Base-by-base conservation (phyloP, 2,329 filamentous ascomycete genomes). In the Penicillium italicum region DNA sequence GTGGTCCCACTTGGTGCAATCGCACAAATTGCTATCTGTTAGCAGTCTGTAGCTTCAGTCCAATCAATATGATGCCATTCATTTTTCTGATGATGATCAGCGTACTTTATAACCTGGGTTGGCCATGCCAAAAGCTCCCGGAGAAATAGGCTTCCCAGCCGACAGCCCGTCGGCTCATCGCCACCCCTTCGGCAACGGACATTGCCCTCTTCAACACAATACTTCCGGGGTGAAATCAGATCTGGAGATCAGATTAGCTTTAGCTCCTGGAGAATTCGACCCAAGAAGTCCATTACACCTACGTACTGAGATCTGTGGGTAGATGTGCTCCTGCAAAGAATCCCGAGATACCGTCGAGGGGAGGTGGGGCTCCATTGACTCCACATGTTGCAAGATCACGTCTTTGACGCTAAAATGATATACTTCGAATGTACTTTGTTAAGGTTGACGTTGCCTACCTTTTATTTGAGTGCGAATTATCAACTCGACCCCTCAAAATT, bases 101-200 rank as follows among this genome's bases (percentile, higher is more conserved):
- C 57, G 22, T 12, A 36, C 41, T 43, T 14, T 12, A 34, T 40
- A 18, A 28, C 45, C 38, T 48, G 42, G 37, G 42, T 55, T 31
- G 51, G 50, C 4, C 18, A 33, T 41, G 30, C 16, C n/a, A 37
- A 46, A 40, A 26, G 44, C 44, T 49, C 22, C 42, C 43, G 36
- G 58, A 43, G 53, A 47, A 44, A 53, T 55, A 42, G 22, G 38
- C 56, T 45, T 56, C 58, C 52, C 45, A 48, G 26, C 36, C 55
- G 31, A 41, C 33, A 20, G 31, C 28, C 33, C 33, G 43, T 55
- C 58, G 60, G 60, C 47, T 62, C 50, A 49, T 50, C 55, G 47
- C 48, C 22, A 10, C 42, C 53, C 47, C 44, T 38, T 53, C 55
- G 50, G 44, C 46, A 52, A 49, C 56, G 36, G 53, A 56, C 8